Percentiles rank a stretch among this genome's conserved stretches.
Conservation (phyloP, 1,284 basidiomycete genomes). For the Inonotus hispidus region DNA sequence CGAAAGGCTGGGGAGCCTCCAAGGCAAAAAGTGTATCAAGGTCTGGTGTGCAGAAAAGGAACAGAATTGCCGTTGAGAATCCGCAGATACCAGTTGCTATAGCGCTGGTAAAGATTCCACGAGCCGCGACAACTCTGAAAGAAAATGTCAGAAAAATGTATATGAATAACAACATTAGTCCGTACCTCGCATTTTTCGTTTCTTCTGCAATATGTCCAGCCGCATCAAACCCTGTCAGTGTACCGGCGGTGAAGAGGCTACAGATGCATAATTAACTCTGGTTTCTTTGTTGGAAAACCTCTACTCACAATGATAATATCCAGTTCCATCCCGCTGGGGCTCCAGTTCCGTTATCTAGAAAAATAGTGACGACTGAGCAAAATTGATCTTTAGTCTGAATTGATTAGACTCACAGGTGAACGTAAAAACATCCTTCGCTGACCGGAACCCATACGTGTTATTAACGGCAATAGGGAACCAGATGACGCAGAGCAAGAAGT, state of each 20-base stretch:
- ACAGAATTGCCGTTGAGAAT: slow-evolving; percentile 72
- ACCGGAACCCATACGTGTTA: slow-evolving; percentile 77
- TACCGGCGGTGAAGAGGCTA: slow-evolving; percentile 79
- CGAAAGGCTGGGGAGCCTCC: slow-evolving; percentile 81
- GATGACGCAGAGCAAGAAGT: slow-evolving; percentile 79
- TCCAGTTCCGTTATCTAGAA: slow-evolving; percentile 77
- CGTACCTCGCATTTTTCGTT: slow-evolving; percentile 77
- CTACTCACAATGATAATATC: slow-evolving; percentile 68
- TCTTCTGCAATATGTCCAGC: slow-evolving; percentile 88
- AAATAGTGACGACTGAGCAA: slow-evolving; percentile 10
- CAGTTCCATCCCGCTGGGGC: slow-evolving; percentile 83
- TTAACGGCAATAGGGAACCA: slow-evolving; percentile 87
- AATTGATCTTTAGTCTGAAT: background rate
- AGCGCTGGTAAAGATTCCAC: slow-evolving; percentile 72
- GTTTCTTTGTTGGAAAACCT: slow-evolving; percentile 14
- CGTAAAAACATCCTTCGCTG: slow-evolving; percentile 75
- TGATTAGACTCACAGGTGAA: slow-evolving; percentile 53
- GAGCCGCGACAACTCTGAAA: slow-evolving; percentile 64
- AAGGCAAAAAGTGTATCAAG: slow-evolving; percentile 68
- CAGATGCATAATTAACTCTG: slow-evolving; percentile 16
- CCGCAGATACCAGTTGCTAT: slow-evolving; percentile 71
- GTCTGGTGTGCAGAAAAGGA: slow-evolving; percentile 81
- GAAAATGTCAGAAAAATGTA: slow-evolving; percentile 4
- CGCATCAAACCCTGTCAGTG: slow-evolving; percentile 83
- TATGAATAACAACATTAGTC: background rate